These are phyloP conservation scores for Podospora sp. DNA, from an alignment of 495 filamentous ascomycete species.

Conservation along the genomic window DNA sequence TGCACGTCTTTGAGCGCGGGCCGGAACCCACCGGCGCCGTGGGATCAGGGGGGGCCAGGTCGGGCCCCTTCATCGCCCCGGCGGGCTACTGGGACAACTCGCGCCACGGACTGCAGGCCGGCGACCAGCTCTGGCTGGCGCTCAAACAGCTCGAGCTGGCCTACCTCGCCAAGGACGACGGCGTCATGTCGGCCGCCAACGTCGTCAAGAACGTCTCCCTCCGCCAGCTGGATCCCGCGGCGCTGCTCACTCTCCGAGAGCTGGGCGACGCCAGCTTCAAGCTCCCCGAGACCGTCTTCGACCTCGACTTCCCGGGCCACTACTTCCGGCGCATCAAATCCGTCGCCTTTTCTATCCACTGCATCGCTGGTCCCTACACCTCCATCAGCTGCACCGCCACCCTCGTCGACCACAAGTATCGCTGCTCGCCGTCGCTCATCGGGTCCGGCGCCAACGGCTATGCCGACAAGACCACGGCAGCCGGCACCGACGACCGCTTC, in stretches of 20 bases:
- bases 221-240: background rate
- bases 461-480: background rate
- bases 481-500: background rate
- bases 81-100: conserved; percentile 11
- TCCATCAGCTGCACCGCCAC: background rate
- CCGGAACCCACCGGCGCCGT: too few species aligned
- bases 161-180: background rate
- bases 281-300: conserved; percentile 39
- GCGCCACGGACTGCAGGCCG: background rate
- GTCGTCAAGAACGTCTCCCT: background rate
- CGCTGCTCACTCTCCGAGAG: background rate
- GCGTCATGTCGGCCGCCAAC: too few species aligned
- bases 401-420: background rate
- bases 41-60: too few species aligned
- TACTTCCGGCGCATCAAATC: conserved; percentile 40
- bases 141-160: conserved; percentile 24
- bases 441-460: background rate
- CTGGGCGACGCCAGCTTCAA: background rate
- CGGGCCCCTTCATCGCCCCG: background rate
- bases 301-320: conserved; percentile 49
- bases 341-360: conserved; percentile 28
- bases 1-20: conserved; percentile 22
- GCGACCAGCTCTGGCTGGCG: background rate
- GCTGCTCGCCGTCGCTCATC: background rate
- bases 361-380: conserved; percentile 32